Evolutionary conservation across 257 asterid species (phyloP), one percentile per base, ranked within the genome.

Genomic region (Nicotiana paniculata): DNA sequence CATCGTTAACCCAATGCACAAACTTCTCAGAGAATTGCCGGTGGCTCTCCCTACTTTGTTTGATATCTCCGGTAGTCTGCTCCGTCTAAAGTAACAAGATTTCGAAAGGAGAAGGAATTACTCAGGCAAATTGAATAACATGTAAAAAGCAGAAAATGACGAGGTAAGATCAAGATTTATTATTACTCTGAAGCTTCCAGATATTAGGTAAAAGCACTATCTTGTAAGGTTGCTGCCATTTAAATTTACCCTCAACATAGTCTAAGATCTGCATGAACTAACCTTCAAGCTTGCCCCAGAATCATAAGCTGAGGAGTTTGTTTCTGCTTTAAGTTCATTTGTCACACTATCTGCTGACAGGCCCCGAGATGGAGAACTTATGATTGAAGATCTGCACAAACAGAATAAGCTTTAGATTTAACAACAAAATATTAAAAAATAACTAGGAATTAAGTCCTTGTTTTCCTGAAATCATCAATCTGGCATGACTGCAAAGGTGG

Each of bases 281-380:
- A 95, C 98, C 97, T 93, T 91, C 69, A 88, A 48, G 90, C 92
- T 85, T 11, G 91, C 88, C 65, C 83, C 84, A 13, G 94, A 84
- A 57, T 76, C 85, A 79, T 58, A 69, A 43, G 90, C 85, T 28
- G 92, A 62, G 59, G 77, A 62, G 86, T 84, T 53, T 10, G 85
- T 35, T 83, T 90, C 93, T 77, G 77, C 64, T 86, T 85, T 90
- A 7, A 88, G 82, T 81, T 91, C 92, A 59, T 79, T 84, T 59
- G 61, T 55, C 32, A 77, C 58, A 17, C 68, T 61, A 54, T 88
- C 86, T 5, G 90, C 90, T 9, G 92, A 88, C 64, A 83, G 85
- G 65, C 89, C 92, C 81, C 83, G 84, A 37, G 87, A 81, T 51
- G 93, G 86, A 35, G 90, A 88, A 43, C 87, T 88, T 62, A 90